Percentiles rank a stretch among this genome's conserved stretches.
Evolutionary conservation across 2,329 filamentous ascomycete species (phyloP).

Genomic region (Aspergillus jensenii): DNA sequence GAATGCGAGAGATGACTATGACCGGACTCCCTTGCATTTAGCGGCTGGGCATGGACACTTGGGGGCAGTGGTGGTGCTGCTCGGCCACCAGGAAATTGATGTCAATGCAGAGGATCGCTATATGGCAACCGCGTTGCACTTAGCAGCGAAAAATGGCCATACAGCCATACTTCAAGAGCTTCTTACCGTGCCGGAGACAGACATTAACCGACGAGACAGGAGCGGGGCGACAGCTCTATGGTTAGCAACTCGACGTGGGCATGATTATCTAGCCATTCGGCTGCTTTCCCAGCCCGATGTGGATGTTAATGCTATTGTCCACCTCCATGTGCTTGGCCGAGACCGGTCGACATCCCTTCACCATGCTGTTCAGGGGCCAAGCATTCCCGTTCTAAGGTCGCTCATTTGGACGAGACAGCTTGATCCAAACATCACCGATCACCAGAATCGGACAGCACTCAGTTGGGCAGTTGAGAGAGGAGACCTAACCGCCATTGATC

Average conservation of each 20-base stretch:
- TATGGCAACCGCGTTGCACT: not conserved
- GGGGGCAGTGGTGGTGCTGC: not conserved
- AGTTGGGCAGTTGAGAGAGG: not conserved
- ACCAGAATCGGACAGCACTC: not conserved
- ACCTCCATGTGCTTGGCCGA: not conserved
- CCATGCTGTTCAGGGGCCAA: not conserved
- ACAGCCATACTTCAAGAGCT: not conserved
- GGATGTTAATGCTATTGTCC: not conserved
- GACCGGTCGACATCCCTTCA: not conserved
- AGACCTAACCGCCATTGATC: not conserved
- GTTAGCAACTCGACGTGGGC: not conserved
- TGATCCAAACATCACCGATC: not conserved
- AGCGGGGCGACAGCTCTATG: not conserved
- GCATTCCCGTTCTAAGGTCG: not conserved
- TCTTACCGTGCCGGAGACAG: not conserved
- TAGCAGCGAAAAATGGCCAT: not conserved
- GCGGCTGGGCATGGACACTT: not conserved
- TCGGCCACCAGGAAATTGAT: not conserved
- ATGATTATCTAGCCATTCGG: not conserved
- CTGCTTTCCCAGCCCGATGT: not conserved
- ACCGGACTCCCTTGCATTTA: not conserved
- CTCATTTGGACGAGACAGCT: not conserved
- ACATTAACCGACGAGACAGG: not conserved
- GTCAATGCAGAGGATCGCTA: not conserved
- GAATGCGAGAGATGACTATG: not conserved